These are phyloP conservation scores for Claviceps arundinis DNA, from an alignment of 2,329 filamentous ascomycete genomes.

Conservation along the genomic window DNA sequence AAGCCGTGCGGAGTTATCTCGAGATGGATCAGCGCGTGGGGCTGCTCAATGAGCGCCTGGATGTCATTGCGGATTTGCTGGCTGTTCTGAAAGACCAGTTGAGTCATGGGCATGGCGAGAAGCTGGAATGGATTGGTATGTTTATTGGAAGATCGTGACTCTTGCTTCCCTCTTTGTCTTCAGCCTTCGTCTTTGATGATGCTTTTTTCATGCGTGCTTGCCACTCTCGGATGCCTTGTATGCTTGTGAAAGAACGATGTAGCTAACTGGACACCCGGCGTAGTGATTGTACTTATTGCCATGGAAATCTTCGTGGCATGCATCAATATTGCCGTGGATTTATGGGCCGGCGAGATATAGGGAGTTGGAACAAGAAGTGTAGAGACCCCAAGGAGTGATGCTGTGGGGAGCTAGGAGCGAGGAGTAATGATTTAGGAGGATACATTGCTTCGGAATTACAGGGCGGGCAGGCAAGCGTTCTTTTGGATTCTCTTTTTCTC, in stretches of 20 bases:
- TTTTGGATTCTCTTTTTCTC: not conserved
- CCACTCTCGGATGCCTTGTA: not conserved
- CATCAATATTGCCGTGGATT: constrained; percentile 88
- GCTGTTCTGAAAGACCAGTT: constrained; percentile 92
- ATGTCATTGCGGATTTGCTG: constrained; percentile 81
- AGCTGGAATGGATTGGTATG: constrained; percentile 75
- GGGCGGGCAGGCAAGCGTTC: not conserved
- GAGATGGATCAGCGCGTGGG: constrained; percentile 96
- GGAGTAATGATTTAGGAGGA: not conserved
- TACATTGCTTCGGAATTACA: not conserved
- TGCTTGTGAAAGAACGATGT: not conserved
- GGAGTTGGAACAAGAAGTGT: not conserved
- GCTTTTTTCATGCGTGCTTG: not conserved
- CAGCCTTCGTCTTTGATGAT: not conserved
- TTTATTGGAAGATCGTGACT: not conserved
- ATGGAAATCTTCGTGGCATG: constrained; percentile 87
- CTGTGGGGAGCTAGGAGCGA: not conserved
- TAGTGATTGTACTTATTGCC: constrained; percentile 89
- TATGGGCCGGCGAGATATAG: constrained; percentile 45
- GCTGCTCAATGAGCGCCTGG: constrained; percentile 72
- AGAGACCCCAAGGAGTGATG: not conserved
- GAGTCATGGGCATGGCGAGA: constrained; percentile 84
- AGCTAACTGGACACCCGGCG: not conserved
- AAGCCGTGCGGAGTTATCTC: constrained; percentile 85
- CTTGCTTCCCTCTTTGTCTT: not conserved